Conservation (phyloP, 371 early-diverging fungal species). For the Paraphysoderma sedebokerense region DNA sequence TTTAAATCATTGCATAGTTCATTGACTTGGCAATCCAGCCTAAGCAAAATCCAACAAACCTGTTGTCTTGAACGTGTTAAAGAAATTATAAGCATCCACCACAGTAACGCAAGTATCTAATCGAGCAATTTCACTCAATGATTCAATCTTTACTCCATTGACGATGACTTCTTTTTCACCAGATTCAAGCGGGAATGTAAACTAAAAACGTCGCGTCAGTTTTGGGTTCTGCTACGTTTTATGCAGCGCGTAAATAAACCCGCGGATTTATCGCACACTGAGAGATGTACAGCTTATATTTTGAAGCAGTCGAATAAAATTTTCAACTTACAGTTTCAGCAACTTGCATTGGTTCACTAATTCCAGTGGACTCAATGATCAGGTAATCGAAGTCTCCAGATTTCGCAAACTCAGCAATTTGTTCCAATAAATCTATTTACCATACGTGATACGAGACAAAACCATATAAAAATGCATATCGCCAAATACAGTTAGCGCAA, state of each 20-base stretch:
- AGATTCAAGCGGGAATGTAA: too few relatives aligned
- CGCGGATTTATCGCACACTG: too few relatives aligned
- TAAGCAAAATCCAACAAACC: too few relatives aligned
- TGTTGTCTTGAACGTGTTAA: constrained; percentile 4
- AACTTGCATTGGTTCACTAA: constrained; percentile 7
- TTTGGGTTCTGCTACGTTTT: neutral
- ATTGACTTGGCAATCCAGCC: too few relatives aligned
- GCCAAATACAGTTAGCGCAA: neutral
- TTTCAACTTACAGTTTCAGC: too few relatives aligned
- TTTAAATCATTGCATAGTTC: too few relatives aligned
- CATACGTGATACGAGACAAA: neutral
- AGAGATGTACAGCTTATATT: too few relatives aligned
- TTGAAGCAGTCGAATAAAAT: too few relatives aligned
- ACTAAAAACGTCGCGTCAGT: neutral
- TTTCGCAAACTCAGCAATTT: constrained; percentile 1
- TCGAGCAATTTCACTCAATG: neutral
- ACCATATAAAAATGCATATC: neutral
- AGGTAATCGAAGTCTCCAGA: constrained; percentile 5
- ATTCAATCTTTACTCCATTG: neutral
- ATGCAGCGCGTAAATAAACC: neutral
- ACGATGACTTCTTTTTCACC: neutral
- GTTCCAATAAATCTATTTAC: neutral
- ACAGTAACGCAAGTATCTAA: constrained; percentile 9
- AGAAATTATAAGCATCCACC: constrained; percentile 2
- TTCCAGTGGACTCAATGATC: constrained; percentile 7